Base-by-base conservation (phyloP, 371 early-diverging fungal genomes). In the Fennellomyces sp. region DNA sequence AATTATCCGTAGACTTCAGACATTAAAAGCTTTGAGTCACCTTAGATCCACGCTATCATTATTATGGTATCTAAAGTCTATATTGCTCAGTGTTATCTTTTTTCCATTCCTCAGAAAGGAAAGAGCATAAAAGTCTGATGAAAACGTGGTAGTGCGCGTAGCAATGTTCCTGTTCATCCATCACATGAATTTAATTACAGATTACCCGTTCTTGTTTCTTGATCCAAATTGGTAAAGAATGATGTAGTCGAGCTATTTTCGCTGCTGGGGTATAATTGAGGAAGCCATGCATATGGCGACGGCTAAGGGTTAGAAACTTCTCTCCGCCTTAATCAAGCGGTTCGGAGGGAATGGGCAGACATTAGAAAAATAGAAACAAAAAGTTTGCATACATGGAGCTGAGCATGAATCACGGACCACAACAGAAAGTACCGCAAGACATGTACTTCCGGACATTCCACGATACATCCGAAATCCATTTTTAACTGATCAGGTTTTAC, bases 401-500 rank as follows among this genome's bases (percentile, higher is more conserved):
- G 45, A 45, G 45, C 45, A 21, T 45, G 45, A 45, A 45, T 21
- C 45, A 45, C 45, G 5, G 45, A 45, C 45, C 45, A 45, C 45
- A 45, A 45, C 19, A 45, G 45, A 45, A 45, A 21, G 5, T 23
- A 21, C 21, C 21, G 45, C 45, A 45, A 15, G 45, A 45, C 45
- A 45, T 45, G 45, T 45, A 45, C 45, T 45, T 45, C 45, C 12
- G 17, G 45, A 45, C 1, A 21, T 45, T 45, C 45, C 45, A 45
- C 8, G 6, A 6, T 13, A 13, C 35, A 33, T 33, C 6, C n/a
- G 35, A 8, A 33, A 13, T 13, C 6, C 35, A 6, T 33, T 33
- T 33, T 33, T 33, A 13, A 33, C 8, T 33, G 35, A 33, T 33
- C 35, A 45, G n/a, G 21, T 21, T 45, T 45, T 21, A 45, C 45